Evolutionary conservation across 2,329 filamentous ascomycete genomes (phyloP), one percentile per base, ranked within the genome.

Genomic region (Ciborinia camelliae): DNA sequence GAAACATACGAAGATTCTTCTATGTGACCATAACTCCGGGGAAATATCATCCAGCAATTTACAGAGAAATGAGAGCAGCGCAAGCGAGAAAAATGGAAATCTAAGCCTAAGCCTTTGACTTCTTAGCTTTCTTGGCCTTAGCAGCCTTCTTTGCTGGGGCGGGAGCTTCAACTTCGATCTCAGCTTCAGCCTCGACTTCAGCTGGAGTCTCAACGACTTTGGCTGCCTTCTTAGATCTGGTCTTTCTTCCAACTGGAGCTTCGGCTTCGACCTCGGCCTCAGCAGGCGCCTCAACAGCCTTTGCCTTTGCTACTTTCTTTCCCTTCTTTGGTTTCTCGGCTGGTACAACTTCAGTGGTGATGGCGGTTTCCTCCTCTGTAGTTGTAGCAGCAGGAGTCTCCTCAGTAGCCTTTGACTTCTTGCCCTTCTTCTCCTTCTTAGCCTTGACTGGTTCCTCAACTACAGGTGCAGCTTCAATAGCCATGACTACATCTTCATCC

Each of bases 321-420:
- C 43, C 54, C 54, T 71, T 72, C 66, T 72, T 71, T 35, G 61
- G n/a, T 43, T 71, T 72, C 63, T 70, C 67, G 47, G 60, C 66
- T 51, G 70, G 66, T 26, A 48, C 77, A 80, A 23, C 79, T 79
- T 39, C 81, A 72, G 32, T 80, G 82, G 53, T 79, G 0, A 53
- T 39, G n/a, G 30, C 35, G 35, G 53, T 59, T 23, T 53, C 74
- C 58, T 57, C 64, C 35, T n/a, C 53, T 77, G 71, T 61, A 73
- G 26, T 77, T 76, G 18, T 48, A 5, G 37, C 66, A 45, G 47
- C 55, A 62, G 60, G 55, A 39, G 62, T 66, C 23, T 66, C 66
- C 30, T 69, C 63, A 9, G 55, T 43, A 47, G 55, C 64, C 64
- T 71, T 70, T 4, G 55, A 23, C 63, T 71, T 71, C 62, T 69